A percentile compares a stretch with the other conserved stretches of the same genome.
These are phyloP conservation scores for Candida broadrunensis DNA, from an alignment of 805 yeast species.

Conservation along the genomic window DNA sequence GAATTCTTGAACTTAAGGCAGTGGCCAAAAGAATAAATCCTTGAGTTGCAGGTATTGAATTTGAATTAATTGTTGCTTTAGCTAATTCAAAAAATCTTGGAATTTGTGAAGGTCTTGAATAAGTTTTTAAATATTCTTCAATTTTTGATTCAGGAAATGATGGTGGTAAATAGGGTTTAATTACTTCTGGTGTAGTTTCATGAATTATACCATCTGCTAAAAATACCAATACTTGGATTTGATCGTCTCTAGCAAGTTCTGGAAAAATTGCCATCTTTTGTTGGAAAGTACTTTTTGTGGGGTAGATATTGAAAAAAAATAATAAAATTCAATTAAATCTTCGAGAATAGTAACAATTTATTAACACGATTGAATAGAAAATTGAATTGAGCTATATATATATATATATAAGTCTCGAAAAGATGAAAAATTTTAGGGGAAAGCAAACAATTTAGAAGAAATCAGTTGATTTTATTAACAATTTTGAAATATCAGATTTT, in stretches of 20 bases:
- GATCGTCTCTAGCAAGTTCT: conserved; percentile 15
- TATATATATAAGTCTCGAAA: too few relatives aligned
- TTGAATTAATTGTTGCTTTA: conserved; percentile 9
- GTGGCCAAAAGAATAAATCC: conserved; percentile 21
- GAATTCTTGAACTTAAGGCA: conserved; percentile 26
- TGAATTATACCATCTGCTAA: conserved; percentile 35
- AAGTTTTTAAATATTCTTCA: conserved; percentile 24
- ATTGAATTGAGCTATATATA: too few relatives aligned
- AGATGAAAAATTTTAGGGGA: too few relatives aligned
- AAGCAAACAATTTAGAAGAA: too few relatives aligned
- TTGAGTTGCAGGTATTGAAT: conserved; percentile 14
- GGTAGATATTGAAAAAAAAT: too few relatives aligned
- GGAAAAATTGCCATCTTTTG: too few relatives aligned
- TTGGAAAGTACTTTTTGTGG: too few relatives aligned
- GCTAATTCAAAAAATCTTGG: conserved; percentile 22
- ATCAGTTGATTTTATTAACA: too few relatives aligned
- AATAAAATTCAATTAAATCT: too few relatives aligned
- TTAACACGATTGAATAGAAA: too few relatives aligned
- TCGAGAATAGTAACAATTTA: too few relatives aligned
- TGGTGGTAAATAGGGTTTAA: conserved; percentile 21
- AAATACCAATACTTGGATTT: conserved; percentile 23
- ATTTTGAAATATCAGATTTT: too few relatives aligned
- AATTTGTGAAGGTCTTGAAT: conserved; percentile 24
- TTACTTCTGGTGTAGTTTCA: conserved; percentile 24
- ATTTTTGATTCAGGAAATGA: conserved; percentile 25